Base-by-base conservation (phyloP, 768 basidiomycete genomes). In the Boletus subcaerulescens region DNA sequence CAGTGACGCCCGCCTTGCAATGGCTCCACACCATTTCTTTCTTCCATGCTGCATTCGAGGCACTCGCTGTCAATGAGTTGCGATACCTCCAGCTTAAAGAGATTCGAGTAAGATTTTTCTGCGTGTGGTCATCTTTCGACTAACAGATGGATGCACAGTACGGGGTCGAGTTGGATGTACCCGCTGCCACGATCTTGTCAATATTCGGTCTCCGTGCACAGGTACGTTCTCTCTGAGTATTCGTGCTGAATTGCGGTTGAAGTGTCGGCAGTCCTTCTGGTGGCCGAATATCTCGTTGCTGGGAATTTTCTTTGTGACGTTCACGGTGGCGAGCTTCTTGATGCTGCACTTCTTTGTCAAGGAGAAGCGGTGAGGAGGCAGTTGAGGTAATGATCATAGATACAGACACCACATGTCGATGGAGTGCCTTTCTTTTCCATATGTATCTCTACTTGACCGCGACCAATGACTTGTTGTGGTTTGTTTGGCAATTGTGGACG, bases 31-130 rank as follows among this genome's bases (percentile, higher is more conserved):
- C 89, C 0, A 66, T 91, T 7, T 97, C 94, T 6, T 98, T 98
- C 80, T 99, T 97, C 86, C 97, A 99, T 74, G 96, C 97, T 22
- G 97, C 92, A 0, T 98, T 94, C 61, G 97, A 99, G 73, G 95
- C 91, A 1, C 80, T 99, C 38, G 86, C 95, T n/a, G 97, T 99
- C 53, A 99, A 98, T 68, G 97, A 99, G 71, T 76, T 99, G 53
- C 80, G 95, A 47, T 98, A 97, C 72, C 74, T 98, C 29, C 91
- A 94, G 65, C 76, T 99, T 35, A 93, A 92, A 69, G 93, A 99
- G 67, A 82, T 86, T 60, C 91, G 89, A 78, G 91, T 92, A 51
- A 53, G 85, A 60, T 35, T 35, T 24, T n/a, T 44, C 3, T 15
- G n/a, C 8, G n/a, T 9, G 39, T 42, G 10, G 18, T 54, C 17